Evolutionary conservation across 345 rosid genomes (phyloP).

Genomic region (Cochlearia excelsa): DNA sequence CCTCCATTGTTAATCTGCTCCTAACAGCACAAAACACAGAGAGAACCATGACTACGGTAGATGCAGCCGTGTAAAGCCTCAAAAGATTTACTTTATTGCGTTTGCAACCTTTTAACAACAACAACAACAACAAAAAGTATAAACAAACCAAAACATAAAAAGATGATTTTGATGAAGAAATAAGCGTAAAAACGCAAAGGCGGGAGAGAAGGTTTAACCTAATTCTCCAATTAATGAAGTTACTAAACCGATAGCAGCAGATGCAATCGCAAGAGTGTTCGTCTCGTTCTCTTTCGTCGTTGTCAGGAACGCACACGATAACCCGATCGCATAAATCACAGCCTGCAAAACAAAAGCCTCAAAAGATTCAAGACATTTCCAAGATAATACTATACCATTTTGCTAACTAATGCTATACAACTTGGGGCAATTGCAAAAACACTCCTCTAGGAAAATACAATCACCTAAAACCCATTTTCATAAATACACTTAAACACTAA

Average conservation of each 20-base stretch:
- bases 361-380: constrained; percentile 2
- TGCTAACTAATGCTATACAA: no score
- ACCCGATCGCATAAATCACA: constrained; percentile 38
- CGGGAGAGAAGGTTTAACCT: constrained; percentile 36
- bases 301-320: constrained; percentile 34
- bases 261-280: constrained; percentile 36
- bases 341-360: constrained; percentile 40
- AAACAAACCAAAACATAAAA: constrained; percentile 6
- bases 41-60: constrained; percentile 39
- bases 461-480: no score
- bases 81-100: constrained; percentile 50
- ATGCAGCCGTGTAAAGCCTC: constrained; percentile 43
- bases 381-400: neutral
- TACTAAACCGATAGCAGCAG: constrained; percentile 42
- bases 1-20: constrained; percentile 47
- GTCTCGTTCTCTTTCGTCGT: constrained; percentile 21
- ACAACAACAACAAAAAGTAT: constrained; percentile 10
- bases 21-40: constrained; percentile 39
- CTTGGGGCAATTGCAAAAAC: no score
- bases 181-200: neutral
- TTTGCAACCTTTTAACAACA: constrained; percentile 46
- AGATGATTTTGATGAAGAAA: neutral
- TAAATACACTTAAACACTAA: no score
- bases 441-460: no score
- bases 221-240: constrained; percentile 57